phyloP scores from a whole-genome alignment of 345 rosid genomes.

The Brassica incana region DNA sequence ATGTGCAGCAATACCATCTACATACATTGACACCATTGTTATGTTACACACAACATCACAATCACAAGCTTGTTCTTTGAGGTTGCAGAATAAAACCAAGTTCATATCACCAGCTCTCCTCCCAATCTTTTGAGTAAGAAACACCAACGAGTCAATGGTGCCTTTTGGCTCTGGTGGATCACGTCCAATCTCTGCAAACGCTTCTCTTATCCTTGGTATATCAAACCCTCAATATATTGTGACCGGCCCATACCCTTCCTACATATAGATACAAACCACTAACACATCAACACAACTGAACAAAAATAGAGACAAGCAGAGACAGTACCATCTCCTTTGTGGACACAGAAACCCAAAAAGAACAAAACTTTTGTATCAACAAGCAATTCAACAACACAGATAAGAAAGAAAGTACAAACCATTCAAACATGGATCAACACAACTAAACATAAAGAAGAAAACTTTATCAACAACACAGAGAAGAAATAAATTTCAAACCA shows the following conservation, averaged over 20 bases:
- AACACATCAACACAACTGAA: not conserved
- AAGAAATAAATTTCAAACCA: conserved; percentile 40
- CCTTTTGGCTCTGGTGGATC: conserved; percentile 77
- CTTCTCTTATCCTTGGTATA: conserved; percentile 76
- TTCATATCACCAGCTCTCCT: conserved; percentile 97
- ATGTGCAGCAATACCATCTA: too few species aligned
- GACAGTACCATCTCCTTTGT: not conserved
- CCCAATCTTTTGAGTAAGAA: conserved; percentile 82
- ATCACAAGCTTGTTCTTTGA: too few species aligned
- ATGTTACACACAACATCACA: too few species aligned
- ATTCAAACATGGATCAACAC: too few species aligned
- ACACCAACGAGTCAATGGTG: conserved; percentile 65
- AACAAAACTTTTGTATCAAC: not conserved
- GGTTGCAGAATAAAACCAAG: too few species aligned
- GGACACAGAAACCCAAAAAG: not conserved
- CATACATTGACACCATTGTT: too few species aligned
- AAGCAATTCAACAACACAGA: not conserved
- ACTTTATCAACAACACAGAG: not conserved
- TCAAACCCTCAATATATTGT: conserved; percentile 80
- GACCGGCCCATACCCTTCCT: conserved; percentile 99
- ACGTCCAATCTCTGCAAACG: conserved; percentile 57
- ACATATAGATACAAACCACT: not conserved
- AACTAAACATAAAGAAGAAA: not conserved
- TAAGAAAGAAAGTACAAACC: too few species aligned
- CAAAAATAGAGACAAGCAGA: not conserved